Percentiles rank a stretch among this genome's conserved stretches.
Evolutionary conservation across 331 rosid species (phyloP).

Genomic region (Spiraea crenata): DNA sequence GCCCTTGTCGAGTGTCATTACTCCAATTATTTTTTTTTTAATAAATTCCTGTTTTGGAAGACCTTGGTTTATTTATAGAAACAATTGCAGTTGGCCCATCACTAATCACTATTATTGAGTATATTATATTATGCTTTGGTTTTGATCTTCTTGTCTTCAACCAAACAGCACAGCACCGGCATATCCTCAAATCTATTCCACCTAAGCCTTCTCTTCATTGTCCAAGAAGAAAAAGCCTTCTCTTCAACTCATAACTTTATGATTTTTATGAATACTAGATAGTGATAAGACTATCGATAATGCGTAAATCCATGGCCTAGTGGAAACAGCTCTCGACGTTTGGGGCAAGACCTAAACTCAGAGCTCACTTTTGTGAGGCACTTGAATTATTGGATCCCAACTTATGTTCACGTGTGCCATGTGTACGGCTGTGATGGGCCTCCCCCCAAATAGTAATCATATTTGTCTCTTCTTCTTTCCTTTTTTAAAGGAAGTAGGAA

Average conservation of each 20-base stretch:
- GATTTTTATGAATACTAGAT: too few species aligned
- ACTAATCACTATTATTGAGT: slow-evolving; percentile 2
- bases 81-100: slow-evolving; percentile 11
- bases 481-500: neutral
- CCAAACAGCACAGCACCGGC: slow-evolving; percentile 39
- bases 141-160: slow-evolving; percentile 50
- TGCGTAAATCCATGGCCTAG: neutral
- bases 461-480: slow-evolving; percentile 19
- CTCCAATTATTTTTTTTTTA: neutral
- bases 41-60: neutral
- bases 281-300: too few species aligned
- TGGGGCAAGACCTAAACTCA: slow-evolving; percentile 1
- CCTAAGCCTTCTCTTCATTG: slow-evolving; percentile 2
- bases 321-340: slow-evolving; percentile 11
- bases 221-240: too few species aligned
- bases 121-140: neutral
- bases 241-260: too few species aligned
- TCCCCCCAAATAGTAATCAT: slow-evolving; percentile 12
- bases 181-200: neutral
- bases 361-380: slow-evolving; percentile 39
- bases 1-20: neutral
- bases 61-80: neutral
- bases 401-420: slow-evolving; percentile 58
- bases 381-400: slow-evolving; percentile 46
- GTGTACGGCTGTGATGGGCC: slow-evolving; percentile 32